phyloP scores from a whole-genome alignment of 108 stramenopile genomes.

The Fragilaria crotonensis region DNA sequence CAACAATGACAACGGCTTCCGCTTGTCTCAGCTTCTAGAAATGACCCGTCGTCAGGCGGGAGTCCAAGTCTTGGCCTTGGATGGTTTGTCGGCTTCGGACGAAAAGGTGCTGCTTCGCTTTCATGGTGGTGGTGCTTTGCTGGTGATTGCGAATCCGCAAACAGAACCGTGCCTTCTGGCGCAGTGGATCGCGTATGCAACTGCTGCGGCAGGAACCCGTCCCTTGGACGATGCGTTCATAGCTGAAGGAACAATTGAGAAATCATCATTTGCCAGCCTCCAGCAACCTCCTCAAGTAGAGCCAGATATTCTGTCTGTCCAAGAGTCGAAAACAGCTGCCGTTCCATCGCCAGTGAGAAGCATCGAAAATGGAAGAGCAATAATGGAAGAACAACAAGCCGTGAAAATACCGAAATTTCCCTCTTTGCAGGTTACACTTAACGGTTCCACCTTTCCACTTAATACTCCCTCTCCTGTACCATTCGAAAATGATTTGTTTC shows the following conservation, averaged over 20 bases:
- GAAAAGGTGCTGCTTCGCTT: not conserved
- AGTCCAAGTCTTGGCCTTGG: not conserved
- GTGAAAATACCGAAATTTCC: slow-evolving; percentile 7
- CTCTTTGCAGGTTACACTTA: slow-evolving; percentile 8
- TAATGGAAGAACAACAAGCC: not conserved
- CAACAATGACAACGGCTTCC: not conserved
- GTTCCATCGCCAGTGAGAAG: not conserved
- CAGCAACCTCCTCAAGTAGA: not conserved
- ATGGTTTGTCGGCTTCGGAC: not conserved
- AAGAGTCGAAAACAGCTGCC: not conserved
- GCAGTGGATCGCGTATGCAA: too few species aligned
- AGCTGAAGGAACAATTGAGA: not conserved
- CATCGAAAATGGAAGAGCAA: not conserved
- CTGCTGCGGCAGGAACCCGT: too few species aligned
- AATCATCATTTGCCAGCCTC: not conserved
- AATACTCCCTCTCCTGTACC: slow-evolving; percentile 32
- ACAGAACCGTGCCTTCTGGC: too few species aligned
- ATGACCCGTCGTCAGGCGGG: not conserved
- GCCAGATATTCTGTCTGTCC: not conserved
- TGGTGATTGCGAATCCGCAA: not conserved
- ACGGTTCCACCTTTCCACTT: slow-evolving; percentile 10
- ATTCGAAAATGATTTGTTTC: slow-evolving; percentile 50
- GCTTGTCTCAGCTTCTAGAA: not conserved
- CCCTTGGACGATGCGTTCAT: too few species aligned
- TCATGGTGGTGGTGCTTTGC: not conserved